Percentiles rank a stretch among this genome's conserved stretches.
Conservation (phyloP, 2,329 filamentous ascomycete genomes). For the Triangularia setosa region DNA sequence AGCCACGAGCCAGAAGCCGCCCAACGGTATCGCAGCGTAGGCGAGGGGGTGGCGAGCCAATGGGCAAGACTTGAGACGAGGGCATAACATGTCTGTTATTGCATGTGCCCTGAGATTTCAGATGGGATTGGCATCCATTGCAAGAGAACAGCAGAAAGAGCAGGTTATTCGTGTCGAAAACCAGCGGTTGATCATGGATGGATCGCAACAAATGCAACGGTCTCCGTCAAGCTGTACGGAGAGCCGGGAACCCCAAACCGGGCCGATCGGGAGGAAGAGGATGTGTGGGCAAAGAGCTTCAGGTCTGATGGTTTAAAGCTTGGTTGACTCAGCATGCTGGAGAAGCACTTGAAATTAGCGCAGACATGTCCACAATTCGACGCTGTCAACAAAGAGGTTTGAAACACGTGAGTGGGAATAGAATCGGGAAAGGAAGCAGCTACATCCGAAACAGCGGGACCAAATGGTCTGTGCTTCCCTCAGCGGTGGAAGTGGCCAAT, state of each 20-base stretch:
- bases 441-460: slow-evolving; percentile 11
- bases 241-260: slow-evolving; percentile 4
- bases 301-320: background rate
- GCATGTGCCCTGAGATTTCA: background rate
- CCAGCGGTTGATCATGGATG: background rate
- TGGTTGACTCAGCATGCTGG: background rate
- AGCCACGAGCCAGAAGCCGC: background rate
- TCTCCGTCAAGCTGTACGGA: background rate
- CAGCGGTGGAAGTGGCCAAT: background rate
- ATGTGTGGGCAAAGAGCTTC: background rate
- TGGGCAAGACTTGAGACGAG: background rate
- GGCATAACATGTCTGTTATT: background rate
- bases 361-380: background rate
- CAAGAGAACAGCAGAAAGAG: background rate
- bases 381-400: background rate
- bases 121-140: background rate
- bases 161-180: background rate
- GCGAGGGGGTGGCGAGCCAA: background rate
- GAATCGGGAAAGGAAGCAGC: slow-evolving; percentile 9
- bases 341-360: background rate
- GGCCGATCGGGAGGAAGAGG: background rate
- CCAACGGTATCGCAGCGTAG: background rate
- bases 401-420: background rate
- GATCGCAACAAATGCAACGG: background rate
- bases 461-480: background rate